Evolutionary conservation across 306 rosid species (phyloP), one percentile per base, ranked within the genome.

Genomic region (Chamaecrista fasciculata): DNA sequence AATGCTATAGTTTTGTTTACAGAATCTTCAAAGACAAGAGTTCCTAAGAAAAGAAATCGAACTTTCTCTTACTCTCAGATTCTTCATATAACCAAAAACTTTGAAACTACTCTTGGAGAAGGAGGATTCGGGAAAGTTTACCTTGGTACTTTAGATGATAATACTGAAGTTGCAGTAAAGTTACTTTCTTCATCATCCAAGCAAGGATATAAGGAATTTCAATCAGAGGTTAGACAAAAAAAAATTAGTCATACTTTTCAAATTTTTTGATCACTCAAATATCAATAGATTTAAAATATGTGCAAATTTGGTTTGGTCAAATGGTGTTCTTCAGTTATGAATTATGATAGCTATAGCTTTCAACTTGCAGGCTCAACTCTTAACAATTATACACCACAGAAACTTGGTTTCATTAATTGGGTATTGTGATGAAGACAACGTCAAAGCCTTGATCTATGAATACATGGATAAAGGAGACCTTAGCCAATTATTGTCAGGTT

Each of bases 41-140:
- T 0, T 14, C 12, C 51, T 31, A 34, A 50, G 21, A 3, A 20
- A 34, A 33, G 15, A 15, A 21, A 12, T 12, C 29, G 3, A 56
- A 6, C 0, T 16, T 66, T 66, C 12, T 46, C 12, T 3, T 46
- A 46, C 43, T 12, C 46, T 5, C 34, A 66, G 40, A 10, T 66
- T 31, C 19, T n/a, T 3, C 26, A 3, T 5, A 66, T 74, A 1
- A 74, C 79, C 5, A 36, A 56, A 43, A 66, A 58, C 26, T 24
- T 66, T 4, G 6, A 21, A 16, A 31, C 43, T 3, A 9, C 21
- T 5, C 43, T 79, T 57, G 84, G 80, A 28, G 50, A 31, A 57
- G 74, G 84, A 42, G 83, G 77, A 12, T 79, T 79, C 44, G 80
- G 80, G 18, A 65, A 59, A 24, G 84, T 79, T 11, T 67, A 73